Evolutionary conservation across 352 stramenopile species (phyloP), one percentile per base, ranked within the genome.

Genomic region (Pythium folliculosum): DNA sequence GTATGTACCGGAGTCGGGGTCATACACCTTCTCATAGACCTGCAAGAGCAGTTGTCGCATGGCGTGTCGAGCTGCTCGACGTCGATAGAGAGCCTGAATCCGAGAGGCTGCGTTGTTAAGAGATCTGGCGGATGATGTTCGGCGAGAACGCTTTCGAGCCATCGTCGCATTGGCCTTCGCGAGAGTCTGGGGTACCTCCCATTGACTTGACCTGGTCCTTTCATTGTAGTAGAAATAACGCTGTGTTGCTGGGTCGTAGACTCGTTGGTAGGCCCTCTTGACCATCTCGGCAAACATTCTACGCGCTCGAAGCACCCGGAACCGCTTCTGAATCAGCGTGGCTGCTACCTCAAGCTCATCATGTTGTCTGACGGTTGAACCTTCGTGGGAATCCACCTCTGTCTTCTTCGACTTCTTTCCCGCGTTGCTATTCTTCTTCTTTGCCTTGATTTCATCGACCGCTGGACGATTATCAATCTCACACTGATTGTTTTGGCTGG

Each of bases 151-250:
- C 3, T 23, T 47, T 61, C 25, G 54, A 17, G 45, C 44, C 22
- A 59, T 22, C 8, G 37, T 58, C 8, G 47, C 17, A n/a, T 68
- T 43, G 43, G 43, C 67, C 6, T 54, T 23, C 0, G 56, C 37
- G 16, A 76, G 51, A 13, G 54, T n/a, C 5, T 49, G n/a, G 17
- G 78, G 78, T 9, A 69, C 21, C 47, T 77, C 57, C 76, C 76
- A 82, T 27, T 80, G 73, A 57, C 76, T 84, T 25, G 64, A 37
- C 10, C 43, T 54, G 1, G 76, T 81, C 17, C 67, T 64, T 23
- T 56, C 32, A 67, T 84, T 84, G 71, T 79, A 86, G 74, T 82
- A 86, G 45, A 81, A 84, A 45, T 77, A 82, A 13, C 67, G 62
- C 49, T 79, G 76, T 52, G 58, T 75, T 7, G 63, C 67, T 21